Evolutionary conservation across 257 asterid species (phyloP).

Genomic region (Scutellaria galericulata): DNA sequence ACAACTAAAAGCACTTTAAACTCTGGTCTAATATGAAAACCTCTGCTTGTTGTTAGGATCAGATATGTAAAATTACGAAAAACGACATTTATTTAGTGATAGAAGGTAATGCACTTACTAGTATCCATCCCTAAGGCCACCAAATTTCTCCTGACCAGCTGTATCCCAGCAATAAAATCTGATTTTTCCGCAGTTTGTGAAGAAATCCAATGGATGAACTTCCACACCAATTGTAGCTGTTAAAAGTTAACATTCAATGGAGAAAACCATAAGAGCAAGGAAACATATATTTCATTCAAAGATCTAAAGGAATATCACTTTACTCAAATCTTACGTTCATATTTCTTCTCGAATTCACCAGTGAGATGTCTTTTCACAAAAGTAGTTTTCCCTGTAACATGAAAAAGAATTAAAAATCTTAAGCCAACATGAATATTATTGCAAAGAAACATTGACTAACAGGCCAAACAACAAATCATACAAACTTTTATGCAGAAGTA

Average conservation of each 20-base stretch:
- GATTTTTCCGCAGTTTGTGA: constrained; percentile 75
- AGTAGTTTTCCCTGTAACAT: constrained; percentile 71
- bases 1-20: too few species aligned
- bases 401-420: neutral
- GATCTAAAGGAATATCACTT: neutral
- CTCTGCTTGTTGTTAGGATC: neutral
- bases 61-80: neutral
- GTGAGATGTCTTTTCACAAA: constrained; percentile 91
- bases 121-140: constrained; percentile 86
- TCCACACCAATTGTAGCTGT: constrained; percentile 85
- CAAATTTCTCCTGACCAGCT: constrained; percentile 81
- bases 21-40: too few species aligned
- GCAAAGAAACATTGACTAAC: neutral
- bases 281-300: neutral
- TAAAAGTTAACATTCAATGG: too few species aligned
- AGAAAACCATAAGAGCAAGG: neutral
- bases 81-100: neutral
- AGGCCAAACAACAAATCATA: neutral
- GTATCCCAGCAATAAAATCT: constrained; percentile 89
- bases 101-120: constrained; percentile 54
- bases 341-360: constrained; percentile 91
- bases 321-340: constrained; percentile 60
- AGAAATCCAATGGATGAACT: constrained; percentile 82
- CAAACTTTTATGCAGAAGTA: neutral
- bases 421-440: neutral